phyloP scores from a whole-genome alignment of 2,329 filamentous ascomycete species.

The Botrytis galanthina region DNA sequence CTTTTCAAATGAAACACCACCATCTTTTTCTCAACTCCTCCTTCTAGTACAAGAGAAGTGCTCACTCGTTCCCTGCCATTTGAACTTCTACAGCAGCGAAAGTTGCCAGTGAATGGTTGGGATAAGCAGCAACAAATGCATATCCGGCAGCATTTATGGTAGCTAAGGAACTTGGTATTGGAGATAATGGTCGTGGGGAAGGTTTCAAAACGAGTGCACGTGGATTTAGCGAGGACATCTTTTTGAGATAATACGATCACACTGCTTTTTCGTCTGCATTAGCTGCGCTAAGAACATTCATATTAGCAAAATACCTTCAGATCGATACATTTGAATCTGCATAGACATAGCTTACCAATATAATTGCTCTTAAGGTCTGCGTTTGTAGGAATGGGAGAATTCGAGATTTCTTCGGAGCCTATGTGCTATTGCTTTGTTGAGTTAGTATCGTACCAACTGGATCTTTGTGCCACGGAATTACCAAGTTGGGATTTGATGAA shows the following conservation, averaged over 20 bases:
- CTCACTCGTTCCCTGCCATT: no score
- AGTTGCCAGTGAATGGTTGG: fast-evolving
- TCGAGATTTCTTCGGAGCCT: background rate
- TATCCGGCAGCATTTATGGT: background rate
- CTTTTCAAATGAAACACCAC: background rate
- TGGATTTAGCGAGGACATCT: background rate
- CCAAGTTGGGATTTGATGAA: no score
- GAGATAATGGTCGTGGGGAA: background rate
- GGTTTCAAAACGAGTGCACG: background rate
- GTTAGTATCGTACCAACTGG: background rate
- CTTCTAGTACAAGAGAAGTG: background rate
- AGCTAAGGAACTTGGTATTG: background rate
- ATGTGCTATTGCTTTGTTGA: background rate
- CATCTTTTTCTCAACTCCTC: background rate
- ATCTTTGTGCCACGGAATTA: background rate
- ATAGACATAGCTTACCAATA: background rate
- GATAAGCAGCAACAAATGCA: background rate
- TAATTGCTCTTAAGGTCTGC: no score
- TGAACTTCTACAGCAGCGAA: background rate
- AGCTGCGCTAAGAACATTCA: background rate
- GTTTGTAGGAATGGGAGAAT: background rate
- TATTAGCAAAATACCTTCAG: background rate
- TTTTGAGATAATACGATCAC: background rate
- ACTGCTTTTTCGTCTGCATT: no score
- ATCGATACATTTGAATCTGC: background rate